These are phyloP conservation scores for Fusarium sp. DNA, from an alignment of 2,329 filamentous ascomycete species.

Conservation along the genomic window DNA sequence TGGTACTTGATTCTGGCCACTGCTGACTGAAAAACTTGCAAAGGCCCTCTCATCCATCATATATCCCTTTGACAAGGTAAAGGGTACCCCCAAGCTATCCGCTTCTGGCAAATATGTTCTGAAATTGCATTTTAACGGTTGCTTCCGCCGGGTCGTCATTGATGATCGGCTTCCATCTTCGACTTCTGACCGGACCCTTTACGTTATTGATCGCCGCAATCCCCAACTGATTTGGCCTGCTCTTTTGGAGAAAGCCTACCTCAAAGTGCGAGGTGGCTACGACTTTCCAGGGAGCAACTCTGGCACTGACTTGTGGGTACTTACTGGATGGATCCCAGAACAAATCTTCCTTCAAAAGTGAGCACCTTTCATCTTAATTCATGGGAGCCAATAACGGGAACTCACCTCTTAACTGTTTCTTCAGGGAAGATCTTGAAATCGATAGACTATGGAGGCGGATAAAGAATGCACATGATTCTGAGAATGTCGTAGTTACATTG, in stretches of 20 bases:
- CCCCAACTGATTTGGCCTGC: constrained; percentile 89
- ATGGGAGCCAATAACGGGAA: background rate
- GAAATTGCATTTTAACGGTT: constrained; percentile 95
- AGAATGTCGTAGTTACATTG: constrained; percentile 86
- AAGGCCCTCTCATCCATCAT: constrained; percentile 77
- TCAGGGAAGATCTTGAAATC: constrained; percentile 78
- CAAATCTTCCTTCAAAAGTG: constrained; percentile 88
- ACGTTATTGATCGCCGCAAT: constrained; percentile 87
- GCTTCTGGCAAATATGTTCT: constrained; percentile 89
- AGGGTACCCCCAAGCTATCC: constrained; percentile 69
- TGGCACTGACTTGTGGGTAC: constrained; percentile 89
- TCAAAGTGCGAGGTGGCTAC: constrained; percentile 95
- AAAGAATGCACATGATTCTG: constrained; percentile 75
- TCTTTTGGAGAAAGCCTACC: constrained; percentile 92
- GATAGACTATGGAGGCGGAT: constrained; percentile 82
- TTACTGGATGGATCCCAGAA: constrained; percentile 97
- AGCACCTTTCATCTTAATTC: constrained; percentile 14
- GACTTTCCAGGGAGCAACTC: constrained; percentile 98
- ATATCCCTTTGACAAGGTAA: constrained; percentile 74
- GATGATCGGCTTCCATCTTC: constrained; percentile 89
- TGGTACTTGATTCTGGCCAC: background rate
- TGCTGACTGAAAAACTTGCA: constrained; percentile 2
- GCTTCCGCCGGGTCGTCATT: constrained; percentile 84
- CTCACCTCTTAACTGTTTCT: constrained; percentile 15
- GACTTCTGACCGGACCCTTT: constrained; percentile 76